A percentile compares a stretch with the other conserved stretches of the same genome.
Evolutionary conservation across 768 basidiomycete species (phyloP).

Genomic region (Xerocomus spinulosus): DNA sequence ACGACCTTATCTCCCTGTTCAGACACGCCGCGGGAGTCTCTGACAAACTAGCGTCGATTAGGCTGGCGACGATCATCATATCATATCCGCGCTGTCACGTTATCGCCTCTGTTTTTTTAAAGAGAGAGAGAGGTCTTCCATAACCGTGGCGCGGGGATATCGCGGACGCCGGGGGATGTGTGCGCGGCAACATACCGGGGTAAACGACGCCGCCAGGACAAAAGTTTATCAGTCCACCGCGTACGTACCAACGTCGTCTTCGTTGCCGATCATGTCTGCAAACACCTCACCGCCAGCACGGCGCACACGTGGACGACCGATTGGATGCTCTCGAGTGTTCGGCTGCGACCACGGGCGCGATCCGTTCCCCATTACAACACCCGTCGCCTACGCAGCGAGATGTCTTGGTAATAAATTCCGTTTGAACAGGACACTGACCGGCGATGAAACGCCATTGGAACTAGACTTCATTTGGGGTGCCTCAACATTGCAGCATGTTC

Average conservation of each 20-base stretch:
- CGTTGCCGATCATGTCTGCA: background rate
- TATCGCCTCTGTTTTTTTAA: too few species aligned
- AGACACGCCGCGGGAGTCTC: constrained; percentile 26
- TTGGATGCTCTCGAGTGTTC: too few species aligned
- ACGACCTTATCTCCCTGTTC: constrained; percentile 29
- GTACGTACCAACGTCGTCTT: too few species aligned
- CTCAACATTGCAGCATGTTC: too few species aligned
- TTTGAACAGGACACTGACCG: too few species aligned
- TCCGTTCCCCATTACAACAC: background rate
- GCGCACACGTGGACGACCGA: too few species aligned
- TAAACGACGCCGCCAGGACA: background rate
- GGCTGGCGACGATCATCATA: constrained; percentile 22
- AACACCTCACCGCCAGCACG: background rate
- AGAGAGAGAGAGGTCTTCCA: too few species aligned
- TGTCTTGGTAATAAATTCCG: too few species aligned
- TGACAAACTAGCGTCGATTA: too few species aligned
- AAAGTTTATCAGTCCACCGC: background rate
- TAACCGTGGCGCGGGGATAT: constrained; percentile 3
- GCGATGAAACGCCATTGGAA: too few species aligned
- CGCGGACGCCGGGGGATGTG: background rate
- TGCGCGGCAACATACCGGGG: background rate
- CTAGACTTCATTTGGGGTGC: too few species aligned
- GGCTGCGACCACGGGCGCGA: background rate
- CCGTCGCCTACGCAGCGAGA: background rate
- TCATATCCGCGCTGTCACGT: constrained; percentile 3